Percentiles rank a stretch among this genome's conserved stretches.
Conservation (phyloP, 2,329 filamentous ascomycete species). For the Coniochaeta hoffmannii region DNA sequence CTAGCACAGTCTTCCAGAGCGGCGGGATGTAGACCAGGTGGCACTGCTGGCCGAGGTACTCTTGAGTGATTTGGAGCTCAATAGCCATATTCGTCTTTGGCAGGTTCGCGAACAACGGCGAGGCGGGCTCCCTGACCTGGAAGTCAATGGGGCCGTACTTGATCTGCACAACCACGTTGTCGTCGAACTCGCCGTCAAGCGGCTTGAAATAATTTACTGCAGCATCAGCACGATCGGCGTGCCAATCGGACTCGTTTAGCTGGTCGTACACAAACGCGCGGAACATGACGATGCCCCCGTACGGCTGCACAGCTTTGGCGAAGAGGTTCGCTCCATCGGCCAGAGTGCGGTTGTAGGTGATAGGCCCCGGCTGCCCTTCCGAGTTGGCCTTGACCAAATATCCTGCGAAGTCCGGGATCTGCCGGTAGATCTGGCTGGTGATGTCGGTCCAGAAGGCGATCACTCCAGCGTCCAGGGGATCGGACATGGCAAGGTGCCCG, state of each 20-base stretch:
- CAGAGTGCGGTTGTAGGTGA: slow-evolving; percentile 63
- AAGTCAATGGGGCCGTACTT: slow-evolving; percentile 72
- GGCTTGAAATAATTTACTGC: slow-evolving; percentile 59
- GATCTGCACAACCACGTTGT: slow-evolving; percentile 66
- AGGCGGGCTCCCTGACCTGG: slow-evolving; percentile 60
- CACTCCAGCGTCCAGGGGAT: slow-evolving; percentile 54
- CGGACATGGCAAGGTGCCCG: slow-evolving; percentile 54
- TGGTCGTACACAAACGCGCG: slow-evolving; percentile 64
- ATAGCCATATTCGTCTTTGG: slow-evolving; percentile 41
- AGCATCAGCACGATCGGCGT: slow-evolving; percentile 61
- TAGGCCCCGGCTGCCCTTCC: slow-evolving; percentile 62
- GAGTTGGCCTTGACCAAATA: slow-evolving; percentile 67
- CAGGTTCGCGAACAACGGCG: slow-evolving; percentile 53
- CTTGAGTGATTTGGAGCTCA: slow-evolving; percentile 60
- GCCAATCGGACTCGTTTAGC: slow-evolving; percentile 53
- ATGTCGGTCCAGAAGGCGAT: slow-evolving; percentile 56
- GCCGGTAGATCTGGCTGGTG: slow-evolving; percentile 50
- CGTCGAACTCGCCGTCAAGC: slow-evolving; percentile 58
- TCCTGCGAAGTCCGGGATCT: slow-evolving; percentile 60
- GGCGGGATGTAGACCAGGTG: slow-evolving; percentile 63
- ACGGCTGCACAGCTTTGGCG: slow-evolving; percentile 46
- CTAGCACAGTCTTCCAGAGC: slow-evolving; percentile 60
- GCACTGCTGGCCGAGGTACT: slow-evolving; percentile 64
- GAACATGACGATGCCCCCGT: slow-evolving; percentile 61
- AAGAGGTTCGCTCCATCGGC: slow-evolving; percentile 64